Evolutionary conservation across 164 flowering plant species (phyloP).

Genomic region (Berberis thunbergii): DNA sequence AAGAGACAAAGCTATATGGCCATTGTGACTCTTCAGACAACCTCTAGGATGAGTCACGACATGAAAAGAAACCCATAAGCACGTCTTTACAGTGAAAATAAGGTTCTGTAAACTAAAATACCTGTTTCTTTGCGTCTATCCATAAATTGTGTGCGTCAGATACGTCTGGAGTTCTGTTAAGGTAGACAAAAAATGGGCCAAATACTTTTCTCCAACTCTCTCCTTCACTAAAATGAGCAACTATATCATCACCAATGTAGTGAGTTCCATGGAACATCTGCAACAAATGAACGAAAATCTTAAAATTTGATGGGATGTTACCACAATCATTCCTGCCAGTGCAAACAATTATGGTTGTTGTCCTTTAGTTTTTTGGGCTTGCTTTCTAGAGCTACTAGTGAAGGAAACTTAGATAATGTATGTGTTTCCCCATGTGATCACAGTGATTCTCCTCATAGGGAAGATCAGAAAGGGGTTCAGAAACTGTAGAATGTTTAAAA

Average conservation of each 20-base stretch:
- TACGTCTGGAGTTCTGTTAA: conserved; percentile 29
- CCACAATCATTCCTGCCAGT: not conserved
- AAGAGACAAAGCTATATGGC: conserved; percentile 44
- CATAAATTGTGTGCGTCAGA: conserved; percentile 31
- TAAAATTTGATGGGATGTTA: not conserved
- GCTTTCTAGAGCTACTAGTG: too few relatives aligned
- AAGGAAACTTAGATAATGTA: too few relatives aligned
- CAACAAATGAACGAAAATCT: conserved; percentile 2
- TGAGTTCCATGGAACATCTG: conserved; percentile 48
- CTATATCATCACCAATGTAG: conserved; percentile 40
- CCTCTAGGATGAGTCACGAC: conserved; percentile 24
- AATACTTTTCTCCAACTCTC: conserved; percentile 51
- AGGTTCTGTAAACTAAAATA: not conserved
- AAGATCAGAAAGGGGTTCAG: too few relatives aligned
- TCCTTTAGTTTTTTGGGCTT: too few relatives aligned
- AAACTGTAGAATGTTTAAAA: too few relatives aligned
- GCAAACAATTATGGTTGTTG: too few relatives aligned
- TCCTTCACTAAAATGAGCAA: conserved; percentile 32
- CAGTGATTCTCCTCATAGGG: too few relatives aligned
- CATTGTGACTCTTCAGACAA: conserved; percentile 28
- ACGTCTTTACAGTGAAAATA: not conserved
- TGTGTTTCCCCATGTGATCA: too few relatives aligned
- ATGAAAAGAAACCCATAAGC: conserved; percentile 2
- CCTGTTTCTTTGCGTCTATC: conserved; percentile 55
- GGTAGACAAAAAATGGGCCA: conserved; percentile 47